Percentiles rank a stretch among this genome's conserved stretches.
Conservation (phyloP, 805 yeast species). For the Jamesozyma piceae region DNA sequence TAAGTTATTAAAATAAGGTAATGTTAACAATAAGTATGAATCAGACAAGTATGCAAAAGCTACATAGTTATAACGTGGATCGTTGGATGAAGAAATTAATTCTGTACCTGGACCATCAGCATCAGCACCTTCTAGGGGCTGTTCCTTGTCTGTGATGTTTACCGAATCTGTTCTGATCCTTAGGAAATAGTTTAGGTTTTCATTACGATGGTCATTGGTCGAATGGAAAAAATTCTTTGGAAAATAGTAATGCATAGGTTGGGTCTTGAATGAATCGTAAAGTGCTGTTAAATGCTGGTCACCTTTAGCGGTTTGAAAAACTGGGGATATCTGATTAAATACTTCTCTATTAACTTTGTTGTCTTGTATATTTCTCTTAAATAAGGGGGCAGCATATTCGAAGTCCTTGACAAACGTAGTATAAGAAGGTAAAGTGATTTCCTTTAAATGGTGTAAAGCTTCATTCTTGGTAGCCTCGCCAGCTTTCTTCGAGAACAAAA, state of each 20-base stretch:
- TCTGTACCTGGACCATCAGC: not conserved
- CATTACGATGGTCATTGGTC: slow-evolving; percentile 5
- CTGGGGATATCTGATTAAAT: not conserved
- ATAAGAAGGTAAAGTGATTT: not conserved
- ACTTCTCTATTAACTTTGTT: not conserved
- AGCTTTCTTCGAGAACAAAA: slow-evolving; percentile 33
- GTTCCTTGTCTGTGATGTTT: not conserved
- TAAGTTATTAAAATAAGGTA: slow-evolving; percentile 43
- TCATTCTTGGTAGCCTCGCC: slow-evolving; percentile 5
- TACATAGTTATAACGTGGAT: slow-evolving; percentile 38
- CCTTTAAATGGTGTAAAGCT: slow-evolving; percentile 15
- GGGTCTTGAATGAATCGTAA: slow-evolving; percentile 29
- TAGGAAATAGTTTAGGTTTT: slow-evolving; percentile 21
- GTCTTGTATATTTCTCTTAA: slow-evolving; percentile 12
- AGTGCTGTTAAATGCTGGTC: slow-evolving; percentile 7
- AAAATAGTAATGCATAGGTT: slow-evolving; percentile 29
- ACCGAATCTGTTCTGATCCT: slow-evolving; percentile 12
- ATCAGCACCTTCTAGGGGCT: not conserved
- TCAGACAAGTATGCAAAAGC: slow-evolving; percentile 55
- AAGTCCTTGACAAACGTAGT: not conserved
- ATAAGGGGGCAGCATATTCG: slow-evolving; percentile 14
- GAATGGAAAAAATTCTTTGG: slow-evolving; percentile 30
- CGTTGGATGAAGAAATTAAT: slow-evolving; percentile 16
- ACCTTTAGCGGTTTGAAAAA: no score
- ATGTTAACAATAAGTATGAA: slow-evolving; percentile 42